A percentile compares a stretch with the other conserved stretches of the same genome.
Evolutionary conservation across 345 rosid genomes (phyloP).

Genomic region (Cardiospermum halicacabum): DNA sequence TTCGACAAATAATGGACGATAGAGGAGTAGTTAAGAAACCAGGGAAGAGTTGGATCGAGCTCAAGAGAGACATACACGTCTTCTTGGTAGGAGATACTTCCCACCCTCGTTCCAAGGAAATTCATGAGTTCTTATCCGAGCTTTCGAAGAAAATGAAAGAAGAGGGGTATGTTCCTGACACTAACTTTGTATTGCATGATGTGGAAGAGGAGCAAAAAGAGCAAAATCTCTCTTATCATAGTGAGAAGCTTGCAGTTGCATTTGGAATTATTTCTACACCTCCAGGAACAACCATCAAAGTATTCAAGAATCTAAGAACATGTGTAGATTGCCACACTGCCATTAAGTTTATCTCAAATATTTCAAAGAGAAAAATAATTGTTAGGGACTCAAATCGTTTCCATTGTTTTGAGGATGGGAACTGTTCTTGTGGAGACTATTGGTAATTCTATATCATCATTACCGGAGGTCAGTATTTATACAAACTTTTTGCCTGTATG

Average conservation of each 20-base stretch:
- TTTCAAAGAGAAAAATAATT: slow-evolving; percentile 57
- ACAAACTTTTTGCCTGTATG: not conserved
- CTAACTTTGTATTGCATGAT: slow-evolving; percentile 70
- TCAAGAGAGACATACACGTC: slow-evolving; percentile 57
- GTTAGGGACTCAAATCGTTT: slow-evolving; percentile 79
- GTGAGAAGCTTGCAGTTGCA: slow-evolving; percentile 93
- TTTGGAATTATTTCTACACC: slow-evolving; percentile 68
- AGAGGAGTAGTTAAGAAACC: slow-evolving; percentile 65
- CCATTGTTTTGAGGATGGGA: slow-evolving; percentile 79
- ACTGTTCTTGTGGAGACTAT: slow-evolving; percentile 78
- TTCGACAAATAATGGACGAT: slow-evolving; percentile 62
- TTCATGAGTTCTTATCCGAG: slow-evolving; percentile 47
- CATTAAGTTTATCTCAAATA: slow-evolving; percentile 78
- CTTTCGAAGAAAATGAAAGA: slow-evolving; percentile 63
- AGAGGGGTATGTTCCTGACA: slow-evolving; percentile 81
- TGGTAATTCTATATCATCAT: slow-evolving; percentile 45
- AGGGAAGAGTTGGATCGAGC: slow-evolving; percentile 76
- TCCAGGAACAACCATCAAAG: slow-evolving; percentile 61
- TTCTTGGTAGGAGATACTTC: slow-evolving; percentile 72
- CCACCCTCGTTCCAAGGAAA: slow-evolving; percentile 58
- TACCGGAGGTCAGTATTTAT: not conserved
- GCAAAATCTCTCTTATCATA: slow-evolving; percentile 73
- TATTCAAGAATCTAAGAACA: slow-evolving; percentile 81
- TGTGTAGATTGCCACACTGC: slow-evolving; percentile 90
- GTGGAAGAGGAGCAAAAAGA: slow-evolving; percentile 92